These are phyloP conservation scores for Cyberlindnera bimundalis DNA, from an alignment of 805 yeast species.

Conservation along the genomic window DNA sequence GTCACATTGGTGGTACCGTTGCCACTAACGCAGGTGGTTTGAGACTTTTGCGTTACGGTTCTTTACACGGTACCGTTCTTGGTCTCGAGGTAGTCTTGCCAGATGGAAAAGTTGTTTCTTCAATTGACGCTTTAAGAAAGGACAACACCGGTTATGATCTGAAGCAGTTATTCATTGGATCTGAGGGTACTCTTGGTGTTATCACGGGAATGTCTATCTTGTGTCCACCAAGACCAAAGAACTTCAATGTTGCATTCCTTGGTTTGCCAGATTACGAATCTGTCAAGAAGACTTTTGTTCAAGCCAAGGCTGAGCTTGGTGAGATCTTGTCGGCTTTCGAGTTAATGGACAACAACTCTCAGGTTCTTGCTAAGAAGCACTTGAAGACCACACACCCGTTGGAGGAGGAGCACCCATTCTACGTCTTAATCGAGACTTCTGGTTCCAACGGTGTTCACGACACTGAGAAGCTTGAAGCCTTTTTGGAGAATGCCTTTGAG, in stretches of 20 bases:
- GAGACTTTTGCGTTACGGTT: slow-evolving; percentile 82
- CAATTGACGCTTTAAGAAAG: slow-evolving; percentile 83
- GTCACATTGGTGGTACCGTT: slow-evolving; percentile 92
- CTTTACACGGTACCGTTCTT: slow-evolving; percentile 85
- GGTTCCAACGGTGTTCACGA: slow-evolving; percentile 95
- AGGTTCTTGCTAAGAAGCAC: slow-evolving; percentile 57
- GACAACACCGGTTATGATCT: slow-evolving; percentile 95
- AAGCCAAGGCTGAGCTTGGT: slow-evolving; percentile 72
- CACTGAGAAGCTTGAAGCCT: slow-evolving; percentile 80
- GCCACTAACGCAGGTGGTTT: slow-evolving; percentile 97
- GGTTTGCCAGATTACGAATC: slow-evolving; percentile 78
- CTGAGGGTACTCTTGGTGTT: slow-evolving; percentile 89
- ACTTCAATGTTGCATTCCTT: slow-evolving; percentile 82
- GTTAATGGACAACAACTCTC: slow-evolving; percentile 81
- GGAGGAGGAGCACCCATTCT: slow-evolving; percentile 80
- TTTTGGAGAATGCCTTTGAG: slow-evolving; percentile 83
- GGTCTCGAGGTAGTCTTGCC: slow-evolving; percentile 94
- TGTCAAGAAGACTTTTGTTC: slow-evolving; percentile 78
- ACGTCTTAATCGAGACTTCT: slow-evolving; percentile 90
- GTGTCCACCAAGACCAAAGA: slow-evolving; percentile 85
- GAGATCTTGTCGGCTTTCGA: slow-evolving; percentile 93
- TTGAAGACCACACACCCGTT: slow-evolving; percentile 70
- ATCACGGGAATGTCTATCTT: slow-evolving; percentile 87
- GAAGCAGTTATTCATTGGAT: slow-evolving; percentile 89
- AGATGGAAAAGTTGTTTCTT: slow-evolving; percentile 76